phyloP scores from a whole-genome alignment of 352 stramenopile species.

The Phytopythium cucurbitacearum region DNA sequence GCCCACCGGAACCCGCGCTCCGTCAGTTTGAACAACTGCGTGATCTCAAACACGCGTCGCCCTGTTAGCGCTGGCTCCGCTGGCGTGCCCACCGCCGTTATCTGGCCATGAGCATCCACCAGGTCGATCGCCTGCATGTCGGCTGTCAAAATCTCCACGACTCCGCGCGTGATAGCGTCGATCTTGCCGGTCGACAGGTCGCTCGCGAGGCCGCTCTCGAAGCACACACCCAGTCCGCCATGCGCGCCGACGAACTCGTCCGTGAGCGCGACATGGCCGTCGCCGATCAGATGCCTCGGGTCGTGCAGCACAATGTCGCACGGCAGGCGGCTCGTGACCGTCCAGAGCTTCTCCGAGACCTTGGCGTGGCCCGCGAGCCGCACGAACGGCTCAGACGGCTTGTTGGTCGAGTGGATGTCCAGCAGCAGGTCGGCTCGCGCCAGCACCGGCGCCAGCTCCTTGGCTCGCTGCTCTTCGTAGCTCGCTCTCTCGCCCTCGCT shows the following conservation, averaged over 20 bases:
- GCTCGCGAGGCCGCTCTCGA: constrained; percentile 56
- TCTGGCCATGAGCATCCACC: constrained; percentile 9
- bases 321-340: constrained; percentile 35
- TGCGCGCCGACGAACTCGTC: constrained; percentile 65
- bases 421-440: constrained; percentile 52
- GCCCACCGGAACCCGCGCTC: constrained; percentile 50
- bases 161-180: constrained; percentile 26
- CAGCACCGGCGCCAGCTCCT: constrained; percentile 51
- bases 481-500: not conserved
- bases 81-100: not conserved
- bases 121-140: constrained; percentile 34
- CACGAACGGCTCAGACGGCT: constrained; percentile 62
- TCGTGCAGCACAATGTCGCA: constrained; percentile 65
- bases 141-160: constrained; percentile 44
- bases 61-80: not conserved
- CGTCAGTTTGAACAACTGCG: constrained; percentile 61
- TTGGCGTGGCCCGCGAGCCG: constrained; percentile 39
- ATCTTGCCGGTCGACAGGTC: constrained; percentile 49
- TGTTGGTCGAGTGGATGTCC: constrained; percentile 80
- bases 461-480: constrained; percentile 56
- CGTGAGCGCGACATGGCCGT: constrained; percentile 52
- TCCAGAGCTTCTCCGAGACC: constrained; percentile 18
- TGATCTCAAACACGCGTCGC: constrained; percentile 38
- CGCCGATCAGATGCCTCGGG: constrained; percentile 46
- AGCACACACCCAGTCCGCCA: constrained; percentile 64